A percentile compares a stretch with the other conserved stretches of the same genome.
phyloP scores from a whole-genome alignment of 768 basidiomycete species.

The Psilocybe cubensis region DNA sequence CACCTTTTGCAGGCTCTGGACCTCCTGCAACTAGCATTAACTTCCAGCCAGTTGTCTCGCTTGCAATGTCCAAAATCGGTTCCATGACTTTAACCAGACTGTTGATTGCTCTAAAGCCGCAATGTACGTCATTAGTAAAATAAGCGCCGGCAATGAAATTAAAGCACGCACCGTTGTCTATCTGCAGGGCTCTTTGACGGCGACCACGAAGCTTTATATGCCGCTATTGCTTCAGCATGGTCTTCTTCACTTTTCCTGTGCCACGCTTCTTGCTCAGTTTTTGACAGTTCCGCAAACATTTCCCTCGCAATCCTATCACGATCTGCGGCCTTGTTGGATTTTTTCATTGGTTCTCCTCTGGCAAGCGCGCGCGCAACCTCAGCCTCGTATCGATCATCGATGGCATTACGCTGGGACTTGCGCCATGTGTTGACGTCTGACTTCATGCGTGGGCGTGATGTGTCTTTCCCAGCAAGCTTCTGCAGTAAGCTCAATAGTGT shows the following conservation, averaged over 20 bases:
- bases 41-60: constrained; percentile 14
- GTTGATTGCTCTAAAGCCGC: constrained; percentile 8
- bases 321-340: background rate
- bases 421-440: constrained; percentile 9
- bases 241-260: too few species aligned
- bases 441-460: background rate
- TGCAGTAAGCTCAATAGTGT: background rate
- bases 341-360: background rate
- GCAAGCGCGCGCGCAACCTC: background rate
- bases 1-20: constrained; percentile 13
- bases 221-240: too few species aligned
- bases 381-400: background rate
- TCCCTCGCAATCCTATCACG: constrained; percentile 3
- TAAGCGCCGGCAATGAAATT: background rate
- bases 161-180: constrained; percentile 7
- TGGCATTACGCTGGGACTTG: background rate
- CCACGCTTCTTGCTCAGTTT: background rate
- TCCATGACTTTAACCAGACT: constrained; percentile 1
- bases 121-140: background rate
- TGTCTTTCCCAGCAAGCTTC: background rate
- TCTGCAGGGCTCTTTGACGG: background rate
- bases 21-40: constrained; percentile 14
- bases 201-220: background rate
- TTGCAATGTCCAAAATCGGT: constrained; percentile 10
- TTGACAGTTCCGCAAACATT: background rate